These are phyloP conservation scores for Metarhizium rileyi DNA, from an alignment of 2,329 filamentous ascomycete genomes.

Conservation along the genomic window DNA sequence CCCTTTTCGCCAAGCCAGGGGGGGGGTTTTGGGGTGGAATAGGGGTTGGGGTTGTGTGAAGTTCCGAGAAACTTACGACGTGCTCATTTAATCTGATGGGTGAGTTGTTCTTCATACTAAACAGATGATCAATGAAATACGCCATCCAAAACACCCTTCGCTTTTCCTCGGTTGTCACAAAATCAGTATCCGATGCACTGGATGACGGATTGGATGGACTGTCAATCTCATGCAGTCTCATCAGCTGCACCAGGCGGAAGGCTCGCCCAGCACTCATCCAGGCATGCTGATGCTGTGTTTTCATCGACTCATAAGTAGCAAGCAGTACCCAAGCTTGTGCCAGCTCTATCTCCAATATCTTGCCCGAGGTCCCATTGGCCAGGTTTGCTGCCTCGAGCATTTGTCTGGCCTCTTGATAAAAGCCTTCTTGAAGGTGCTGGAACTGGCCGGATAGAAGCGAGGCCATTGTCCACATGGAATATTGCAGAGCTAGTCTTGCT, in stretches of 20 bases:
- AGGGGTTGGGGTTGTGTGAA: not conserved
- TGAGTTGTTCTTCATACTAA: conserved; percentile 20
- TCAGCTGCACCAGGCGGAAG: conserved; percentile 26
- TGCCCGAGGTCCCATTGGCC: not conserved
- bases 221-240: conserved; percentile 26
- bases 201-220: conserved; percentile 4
- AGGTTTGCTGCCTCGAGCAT: conserved; percentile 6
- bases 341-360: conserved; percentile 15
- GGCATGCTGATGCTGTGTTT: conserved; percentile 20
- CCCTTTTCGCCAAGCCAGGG: too few species aligned
- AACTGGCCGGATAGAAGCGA: conserved; percentile 22
- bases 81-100: conserved; percentile 23
- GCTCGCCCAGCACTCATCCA: conserved; percentile 27
- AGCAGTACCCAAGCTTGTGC: conserved; percentile 27
- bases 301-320: conserved; percentile 26
- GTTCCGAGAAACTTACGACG: conserved; percentile 5
- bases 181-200: conserved; percentile 7
- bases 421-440: conserved; percentile 7
- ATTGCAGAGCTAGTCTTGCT: conserved; percentile 18
- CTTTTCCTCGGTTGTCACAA: conserved; percentile 23
- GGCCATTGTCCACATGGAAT: conserved; percentile 27
- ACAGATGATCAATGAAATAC: conserved; percentile 25
- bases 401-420: conserved; percentile 8
- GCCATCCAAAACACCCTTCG: conserved; percentile 31
- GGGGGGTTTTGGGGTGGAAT: too few species aligned